Conservation (phyloP, 2,329 filamentous ascomycete genomes). For the Ophioceras dolichostomum region DNA sequence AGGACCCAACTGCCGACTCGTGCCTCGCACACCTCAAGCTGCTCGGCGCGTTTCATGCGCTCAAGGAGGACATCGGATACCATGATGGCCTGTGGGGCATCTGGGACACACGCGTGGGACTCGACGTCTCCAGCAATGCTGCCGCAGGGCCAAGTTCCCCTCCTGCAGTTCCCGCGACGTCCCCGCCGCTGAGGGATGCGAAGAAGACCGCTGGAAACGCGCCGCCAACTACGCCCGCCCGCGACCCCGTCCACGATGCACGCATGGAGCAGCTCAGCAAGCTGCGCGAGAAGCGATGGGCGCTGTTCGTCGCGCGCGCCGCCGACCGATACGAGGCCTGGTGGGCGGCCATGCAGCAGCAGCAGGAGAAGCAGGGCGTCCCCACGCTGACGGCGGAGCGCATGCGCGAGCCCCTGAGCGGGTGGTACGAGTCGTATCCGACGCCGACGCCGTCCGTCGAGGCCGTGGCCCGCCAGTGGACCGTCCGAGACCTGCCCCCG, state of each 20-base stretch:
- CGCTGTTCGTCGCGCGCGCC: conserved; percentile 54
- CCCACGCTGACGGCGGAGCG: conserved; percentile 21
- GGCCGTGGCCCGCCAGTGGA: conserved; percentile 1
- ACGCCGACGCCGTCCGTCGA: too few species aligned
- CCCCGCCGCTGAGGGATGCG: conserved; percentile 4
- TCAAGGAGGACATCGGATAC: conserved; percentile 56
- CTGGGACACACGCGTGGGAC: conserved; percentile 27
- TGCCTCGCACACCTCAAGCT: conserved; percentile 67
- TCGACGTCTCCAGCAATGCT: too few species aligned
- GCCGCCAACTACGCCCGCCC: neutral
- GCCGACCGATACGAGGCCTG: conserved; percentile 56
- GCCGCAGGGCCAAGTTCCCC: too few species aligned
- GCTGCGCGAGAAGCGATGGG: conserved; percentile 63
- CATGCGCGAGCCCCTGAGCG: conserved; percentile 15
- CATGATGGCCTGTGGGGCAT: conserved; percentile 57
- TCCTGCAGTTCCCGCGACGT: too few species aligned
- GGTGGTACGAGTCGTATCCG: conserved; percentile 21
- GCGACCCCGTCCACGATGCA: conserved; percentile 15
- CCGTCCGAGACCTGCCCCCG: conserved; percentile 4
- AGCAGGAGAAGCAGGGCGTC: neutral
- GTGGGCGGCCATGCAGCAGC: conserved; percentile 34
- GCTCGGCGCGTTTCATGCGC: conserved; percentile 51
- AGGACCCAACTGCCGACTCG: conserved; percentile 33
- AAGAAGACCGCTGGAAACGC: conserved; percentile 3
- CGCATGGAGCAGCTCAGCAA: conserved; percentile 31